Conservation (phyloP, 768 basidiomycete species). For the Rossbeevera mucosa region DNA sequence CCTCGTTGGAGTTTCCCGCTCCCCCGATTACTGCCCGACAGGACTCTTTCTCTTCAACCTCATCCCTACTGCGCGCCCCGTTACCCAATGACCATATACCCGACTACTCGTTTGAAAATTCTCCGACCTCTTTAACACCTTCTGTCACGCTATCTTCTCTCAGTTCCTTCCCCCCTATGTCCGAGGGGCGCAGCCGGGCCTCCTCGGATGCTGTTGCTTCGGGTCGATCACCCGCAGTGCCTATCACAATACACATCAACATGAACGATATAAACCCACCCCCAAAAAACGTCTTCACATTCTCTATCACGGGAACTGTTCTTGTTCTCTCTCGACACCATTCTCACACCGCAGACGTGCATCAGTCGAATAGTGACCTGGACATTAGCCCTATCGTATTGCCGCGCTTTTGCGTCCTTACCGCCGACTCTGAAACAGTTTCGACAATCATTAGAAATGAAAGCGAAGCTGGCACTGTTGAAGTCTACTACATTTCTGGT, state of each 20-base stretch:
- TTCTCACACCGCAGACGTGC: slow-evolving; percentile 21
- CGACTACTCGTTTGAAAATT: slow-evolving; percentile 74
- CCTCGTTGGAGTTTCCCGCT: slow-evolving; percentile 44
- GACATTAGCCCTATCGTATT: slow-evolving; percentile 53
- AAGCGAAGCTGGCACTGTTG: slow-evolving; percentile 46
- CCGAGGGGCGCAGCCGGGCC: slow-evolving; percentile 36
- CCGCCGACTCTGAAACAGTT: slow-evolving; percentile 59
- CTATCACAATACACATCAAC: slow-evolving; percentile 72
- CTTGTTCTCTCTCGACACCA: slow-evolving; percentile 48
- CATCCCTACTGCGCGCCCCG: slow-evolving; percentile 72
- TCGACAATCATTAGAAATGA: slow-evolving; percentile 60
- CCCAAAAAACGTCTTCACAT: slow-evolving; percentile 58
- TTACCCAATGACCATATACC: slow-evolving; percentile 58
- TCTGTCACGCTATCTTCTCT: slow-evolving; percentile 37
- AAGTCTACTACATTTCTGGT: slow-evolving; percentile 58
- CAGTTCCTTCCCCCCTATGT: slow-evolving; percentile 32
- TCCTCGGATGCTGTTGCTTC: slow-evolving; percentile 30
- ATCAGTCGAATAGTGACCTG: slow-evolving; percentile 23
- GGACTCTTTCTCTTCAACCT: slow-evolving; percentile 42
- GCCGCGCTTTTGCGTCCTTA: slow-evolving; percentile 65
- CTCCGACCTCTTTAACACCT: slow-evolving; percentile 49
- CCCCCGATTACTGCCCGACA: slow-evolving; percentile 32
- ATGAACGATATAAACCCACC: slow-evolving; percentile 73
- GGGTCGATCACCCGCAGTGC: slow-evolving; percentile 47
- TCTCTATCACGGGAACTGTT: slow-evolving; percentile 62